These are phyloP conservation scores for Neurospora intermedia DNA, from an alignment of 495 filamentous ascomycete genomes.

Conservation along the genomic window DNA sequence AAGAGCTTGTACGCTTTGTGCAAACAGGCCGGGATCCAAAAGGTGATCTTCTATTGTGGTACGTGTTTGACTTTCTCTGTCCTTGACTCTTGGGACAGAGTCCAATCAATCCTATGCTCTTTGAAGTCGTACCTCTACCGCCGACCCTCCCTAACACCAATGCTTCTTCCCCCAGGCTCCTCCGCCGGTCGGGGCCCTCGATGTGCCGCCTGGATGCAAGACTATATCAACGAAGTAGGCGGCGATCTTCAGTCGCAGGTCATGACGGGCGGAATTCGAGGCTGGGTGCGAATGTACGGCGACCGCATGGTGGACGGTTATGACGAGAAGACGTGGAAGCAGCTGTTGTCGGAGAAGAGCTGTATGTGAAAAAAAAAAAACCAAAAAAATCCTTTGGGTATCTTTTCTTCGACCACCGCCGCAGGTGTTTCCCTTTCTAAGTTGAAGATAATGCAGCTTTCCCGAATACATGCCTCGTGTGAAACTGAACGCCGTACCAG, in stretches of 20 bases:
- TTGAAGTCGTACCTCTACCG: not conserved
- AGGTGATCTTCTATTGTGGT: constrained; percentile 41
- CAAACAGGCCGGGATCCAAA: constrained; percentile 32
- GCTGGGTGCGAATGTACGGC: constrained; percentile 38
- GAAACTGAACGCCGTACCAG: constrained; percentile 4
- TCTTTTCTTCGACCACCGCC: not conserved
- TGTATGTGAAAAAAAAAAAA: not conserved
- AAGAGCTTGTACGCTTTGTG: constrained; percentile 28
- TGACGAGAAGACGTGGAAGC: constrained; percentile 34
- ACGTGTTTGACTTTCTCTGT: constrained; percentile 6
- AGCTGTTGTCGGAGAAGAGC: constrained; percentile 19
- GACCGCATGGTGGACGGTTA: constrained; percentile 36
- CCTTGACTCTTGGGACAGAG: not conserved
- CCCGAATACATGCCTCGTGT: not conserved
- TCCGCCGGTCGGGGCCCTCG: constrained; percentile 33
- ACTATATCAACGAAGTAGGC: constrained; percentile 25
- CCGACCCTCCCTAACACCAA: not conserved
- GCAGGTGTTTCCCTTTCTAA: not conserved
- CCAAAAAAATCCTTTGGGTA: constrained; percentile 3
- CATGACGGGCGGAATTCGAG: constrained; percentile 38
- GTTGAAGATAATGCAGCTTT: not conserved
- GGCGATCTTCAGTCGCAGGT: constrained; percentile 31
- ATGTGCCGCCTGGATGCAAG: constrained; percentile 39
- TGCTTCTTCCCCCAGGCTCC: constrained; percentile 21
- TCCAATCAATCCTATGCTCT: not conserved